These are phyloP conservation scores for sunflower (Helianthus annuus) DNA, from an alignment of 129 eudicot genomes.

Conservation along the genomic window DNA sequence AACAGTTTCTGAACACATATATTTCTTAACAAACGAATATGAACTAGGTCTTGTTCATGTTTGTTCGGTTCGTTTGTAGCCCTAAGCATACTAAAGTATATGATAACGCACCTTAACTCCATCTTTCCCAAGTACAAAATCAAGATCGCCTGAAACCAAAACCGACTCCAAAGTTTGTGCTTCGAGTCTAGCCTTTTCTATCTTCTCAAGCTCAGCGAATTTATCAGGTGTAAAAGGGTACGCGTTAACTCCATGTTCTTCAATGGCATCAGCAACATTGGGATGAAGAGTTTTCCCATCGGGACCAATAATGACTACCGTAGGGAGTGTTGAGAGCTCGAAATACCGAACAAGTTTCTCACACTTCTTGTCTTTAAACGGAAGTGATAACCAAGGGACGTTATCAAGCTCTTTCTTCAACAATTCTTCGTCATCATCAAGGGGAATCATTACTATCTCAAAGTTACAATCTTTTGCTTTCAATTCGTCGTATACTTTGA, in stretches of 20 bases:
- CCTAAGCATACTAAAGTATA: constrained; percentile 5
- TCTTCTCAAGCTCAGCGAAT: constrained; percentile 69
- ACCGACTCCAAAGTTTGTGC: constrained; percentile 81
- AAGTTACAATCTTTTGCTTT: constrained; percentile 58
- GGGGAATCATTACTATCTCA: constrained; percentile 76
- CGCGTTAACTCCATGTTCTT: constrained; percentile 70
- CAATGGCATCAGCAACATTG: constrained; percentile 66
- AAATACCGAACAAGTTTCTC: constrained; percentile 62
- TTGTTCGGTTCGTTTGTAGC: too few relatives aligned
- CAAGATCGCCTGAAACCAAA: constrained; percentile 57
- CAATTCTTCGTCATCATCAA: constrained; percentile 60
- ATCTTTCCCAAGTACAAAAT: constrained; percentile 65
- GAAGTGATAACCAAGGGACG: constrained; percentile 71
- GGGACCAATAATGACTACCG: constrained; percentile 69
- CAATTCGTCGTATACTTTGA: constrained; percentile 53
- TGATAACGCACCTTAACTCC: constrained; percentile 55
- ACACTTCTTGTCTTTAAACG: constrained; percentile 61
- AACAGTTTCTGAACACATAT: too few relatives aligned
- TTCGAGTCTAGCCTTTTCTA: constrained; percentile 62
- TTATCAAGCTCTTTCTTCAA: constrained; percentile 39
- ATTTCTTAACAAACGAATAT: too few relatives aligned
- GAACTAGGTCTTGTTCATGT: too few relatives aligned
- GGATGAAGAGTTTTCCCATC: constrained; percentile 82
- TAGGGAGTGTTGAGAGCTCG: constrained; percentile 58
- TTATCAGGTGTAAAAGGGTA: constrained; percentile 86